Percentiles rank a stretch among this genome's conserved stretches.
These are phyloP conservation scores for Cutaneotrichosporon cyanovorans DNA, from an alignment of 1,284 basidiomycete species.

Conservation along the genomic window DNA sequence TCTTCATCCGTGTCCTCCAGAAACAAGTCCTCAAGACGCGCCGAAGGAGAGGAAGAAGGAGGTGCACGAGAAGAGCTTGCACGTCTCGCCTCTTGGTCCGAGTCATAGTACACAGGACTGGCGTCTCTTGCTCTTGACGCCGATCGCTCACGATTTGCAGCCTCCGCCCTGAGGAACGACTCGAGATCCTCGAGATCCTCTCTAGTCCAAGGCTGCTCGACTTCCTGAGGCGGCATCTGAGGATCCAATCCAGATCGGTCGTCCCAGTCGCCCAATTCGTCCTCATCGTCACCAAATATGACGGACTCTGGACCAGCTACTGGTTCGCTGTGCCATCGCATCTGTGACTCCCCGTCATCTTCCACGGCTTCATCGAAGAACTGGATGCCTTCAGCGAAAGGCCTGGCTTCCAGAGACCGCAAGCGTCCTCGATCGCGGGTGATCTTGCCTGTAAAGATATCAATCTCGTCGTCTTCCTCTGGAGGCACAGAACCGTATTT, in stretches of 20 bases:
- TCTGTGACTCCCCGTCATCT: slow-evolving; percentile 5
- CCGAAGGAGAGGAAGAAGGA: too few species aligned
- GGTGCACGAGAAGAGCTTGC: too few species aligned
- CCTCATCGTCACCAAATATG: slow-evolving; percentile 23
- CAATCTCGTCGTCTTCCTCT: slow-evolving; percentile 45
- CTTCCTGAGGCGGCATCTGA: slow-evolving; percentile 12
- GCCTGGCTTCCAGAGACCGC: slow-evolving; percentile 8
- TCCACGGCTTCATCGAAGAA: slow-evolving; percentile 8
- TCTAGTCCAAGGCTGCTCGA: slow-evolving; percentile 13
- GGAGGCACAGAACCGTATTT: slow-evolving; percentile 33
- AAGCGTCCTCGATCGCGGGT: slow-evolving; percentile 29
- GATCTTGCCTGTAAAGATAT: slow-evolving; percentile 30
- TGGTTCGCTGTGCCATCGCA: slow-evolving; percentile 3
- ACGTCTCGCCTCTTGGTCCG: too few species aligned
- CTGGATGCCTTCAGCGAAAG: slow-evolving; percentile 19
- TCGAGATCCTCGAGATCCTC: slow-evolving; percentile 27
- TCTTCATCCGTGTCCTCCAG: too few species aligned
- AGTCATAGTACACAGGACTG: too few species aligned
- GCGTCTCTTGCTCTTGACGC: too few species aligned
- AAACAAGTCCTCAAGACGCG: too few species aligned
- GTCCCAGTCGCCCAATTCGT: slow-evolving; percentile 36
- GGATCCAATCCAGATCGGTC: slow-evolving; percentile 26
- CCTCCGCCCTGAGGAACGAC: slow-evolving; percentile 15
- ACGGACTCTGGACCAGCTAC: slow-evolving; percentile 3
- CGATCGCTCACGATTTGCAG: too few species aligned